phyloP scores from a whole-genome alignment of 208 protist genomes.

The Trypanosomatidae sp. region DNA sequence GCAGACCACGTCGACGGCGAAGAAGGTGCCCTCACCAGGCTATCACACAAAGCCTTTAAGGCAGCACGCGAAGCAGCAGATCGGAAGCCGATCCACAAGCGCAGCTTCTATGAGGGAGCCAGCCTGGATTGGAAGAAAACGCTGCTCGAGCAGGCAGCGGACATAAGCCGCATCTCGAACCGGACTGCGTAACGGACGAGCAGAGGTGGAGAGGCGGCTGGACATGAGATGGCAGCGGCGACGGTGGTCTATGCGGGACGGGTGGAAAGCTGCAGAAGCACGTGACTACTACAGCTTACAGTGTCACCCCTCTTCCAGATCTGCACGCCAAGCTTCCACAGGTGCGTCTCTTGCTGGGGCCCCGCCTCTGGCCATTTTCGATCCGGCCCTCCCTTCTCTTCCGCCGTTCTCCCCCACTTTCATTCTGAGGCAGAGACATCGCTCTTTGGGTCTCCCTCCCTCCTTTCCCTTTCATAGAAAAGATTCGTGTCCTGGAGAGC shows the following conservation, averaged over 20 bases:
- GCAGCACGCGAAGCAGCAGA: constrained; percentile 26
- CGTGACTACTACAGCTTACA: not conserved
- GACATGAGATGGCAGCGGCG: not conserved
- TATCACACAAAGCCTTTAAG: constrained; percentile 17
- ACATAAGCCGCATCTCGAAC: not conserved
- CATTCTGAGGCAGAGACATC: not conserved
- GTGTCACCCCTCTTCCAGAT: not conserved
- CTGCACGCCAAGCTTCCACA: not conserved
- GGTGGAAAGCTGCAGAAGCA: too few relatives aligned
- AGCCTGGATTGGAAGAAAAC: constrained; percentile 25
- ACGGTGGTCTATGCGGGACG: not conserved
- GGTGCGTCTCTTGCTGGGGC: not conserved
- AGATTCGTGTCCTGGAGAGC: not conserved
- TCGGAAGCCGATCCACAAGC: constrained; percentile 29
- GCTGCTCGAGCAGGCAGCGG: constrained; percentile 22
- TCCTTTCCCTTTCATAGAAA: not conserved
- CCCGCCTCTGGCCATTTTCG: not conserved
- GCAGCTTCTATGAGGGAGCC: constrained; percentile 31
- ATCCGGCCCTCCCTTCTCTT: not conserved
- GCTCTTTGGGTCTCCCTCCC: too few relatives aligned
- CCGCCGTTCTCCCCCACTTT: not conserved
- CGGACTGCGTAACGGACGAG: not conserved
- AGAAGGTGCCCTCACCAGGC: constrained; percentile 18
- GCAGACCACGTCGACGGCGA: constrained; percentile 21
- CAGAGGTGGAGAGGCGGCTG: not conserved